These are phyloP conservation scores for Colletotrichum agaves DNA, from an alignment of 2,329 filamentous ascomycete species.

Conservation along the genomic window DNA sequence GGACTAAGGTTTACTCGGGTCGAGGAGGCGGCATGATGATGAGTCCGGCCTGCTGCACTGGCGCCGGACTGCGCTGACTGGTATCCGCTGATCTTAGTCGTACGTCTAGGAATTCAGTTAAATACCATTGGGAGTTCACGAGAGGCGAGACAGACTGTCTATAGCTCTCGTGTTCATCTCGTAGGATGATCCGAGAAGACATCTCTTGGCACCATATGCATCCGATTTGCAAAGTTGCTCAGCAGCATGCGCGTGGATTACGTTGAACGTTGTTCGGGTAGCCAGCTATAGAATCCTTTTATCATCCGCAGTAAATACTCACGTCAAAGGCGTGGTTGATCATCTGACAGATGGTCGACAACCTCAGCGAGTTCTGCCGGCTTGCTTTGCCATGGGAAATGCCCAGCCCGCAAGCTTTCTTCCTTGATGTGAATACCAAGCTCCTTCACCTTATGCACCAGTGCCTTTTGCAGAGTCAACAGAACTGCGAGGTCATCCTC, in stretches of 20 bases:
- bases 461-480: not conserved
- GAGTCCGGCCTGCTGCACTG: not conserved
- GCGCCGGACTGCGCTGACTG: not conserved
- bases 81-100: too few species aligned
- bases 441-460: slow-evolving; percentile 5
- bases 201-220: not conserved
- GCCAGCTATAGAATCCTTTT: too few species aligned
- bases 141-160: too few species aligned
- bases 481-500: not conserved
- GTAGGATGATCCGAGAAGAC: slow-evolving; percentile 1
- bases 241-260: not conserved
- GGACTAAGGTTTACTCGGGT: not conserved
- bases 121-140: too few species aligned
- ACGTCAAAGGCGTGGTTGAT: too few species aligned
- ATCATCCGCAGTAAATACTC: too few species aligned
- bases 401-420: slow-evolving; percentile 1
- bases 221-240: not conserved
- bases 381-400: not conserved
- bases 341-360: not conserved
- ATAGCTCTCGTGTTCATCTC: not conserved
- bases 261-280: not conserved
- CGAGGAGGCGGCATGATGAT: not conserved
- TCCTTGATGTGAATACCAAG: not conserved
- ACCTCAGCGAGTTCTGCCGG: not conserved
- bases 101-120: too few species aligned